These are phyloP conservation scores for Graphium sp. DNA, from an alignment of 2,329 filamentous ascomycete genomes.

Conservation along the genomic window DNA sequence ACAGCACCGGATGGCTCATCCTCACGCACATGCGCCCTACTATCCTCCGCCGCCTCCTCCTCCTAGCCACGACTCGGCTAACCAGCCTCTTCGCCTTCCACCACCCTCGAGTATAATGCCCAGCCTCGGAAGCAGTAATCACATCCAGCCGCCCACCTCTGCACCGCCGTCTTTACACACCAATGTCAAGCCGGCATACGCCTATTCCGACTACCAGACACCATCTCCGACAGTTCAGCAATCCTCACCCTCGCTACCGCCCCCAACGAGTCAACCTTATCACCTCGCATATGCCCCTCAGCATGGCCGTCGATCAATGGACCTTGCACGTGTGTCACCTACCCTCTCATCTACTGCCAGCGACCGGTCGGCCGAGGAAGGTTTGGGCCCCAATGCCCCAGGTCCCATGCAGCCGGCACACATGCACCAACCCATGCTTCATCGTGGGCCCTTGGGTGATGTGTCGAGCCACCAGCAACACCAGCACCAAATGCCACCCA, in stretches of 20 bases:
- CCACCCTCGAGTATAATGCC: slow-evolving; percentile 10
- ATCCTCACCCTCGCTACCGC: slow-evolving; percentile 7
- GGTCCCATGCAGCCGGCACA: slow-evolving; percentile 1
- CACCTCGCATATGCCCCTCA: slow-evolving; percentile 2
- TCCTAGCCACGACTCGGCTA: slow-evolving; percentile 10
- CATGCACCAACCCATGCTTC: neutral
- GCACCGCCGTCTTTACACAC: slow-evolving; percentile 1
- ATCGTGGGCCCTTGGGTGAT: too few relatives aligned
- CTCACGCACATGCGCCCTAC: slow-evolving; percentile 9
- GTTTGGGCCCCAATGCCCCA: slow-evolving; percentile 1
- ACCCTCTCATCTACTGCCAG: slow-evolving; percentile 5
- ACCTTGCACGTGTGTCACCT: slow-evolving; percentile 5
- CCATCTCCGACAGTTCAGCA: slow-evolving; percentile 9
- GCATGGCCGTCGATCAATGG: slow-evolving; percentile 1
- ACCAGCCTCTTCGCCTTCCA: slow-evolving; percentile 11
- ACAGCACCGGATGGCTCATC: too few relatives aligned
- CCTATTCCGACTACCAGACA: slow-evolving; percentile 8
- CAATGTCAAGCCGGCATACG: slow-evolving; percentile 4
- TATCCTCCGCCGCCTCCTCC: slow-evolving; percentile 10
- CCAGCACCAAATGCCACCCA: neutral
- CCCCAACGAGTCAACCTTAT: slow-evolving; percentile 3
- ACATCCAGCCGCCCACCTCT: neutral
- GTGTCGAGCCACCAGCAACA: slow-evolving; percentile 1
- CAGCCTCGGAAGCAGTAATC: slow-evolving; percentile 7
- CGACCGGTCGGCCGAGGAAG: slow-evolving; percentile 5